Conservation (phyloP, 2,329 filamentous ascomycete species). For the Stagonosporopsis chrysanthemi region DNA sequence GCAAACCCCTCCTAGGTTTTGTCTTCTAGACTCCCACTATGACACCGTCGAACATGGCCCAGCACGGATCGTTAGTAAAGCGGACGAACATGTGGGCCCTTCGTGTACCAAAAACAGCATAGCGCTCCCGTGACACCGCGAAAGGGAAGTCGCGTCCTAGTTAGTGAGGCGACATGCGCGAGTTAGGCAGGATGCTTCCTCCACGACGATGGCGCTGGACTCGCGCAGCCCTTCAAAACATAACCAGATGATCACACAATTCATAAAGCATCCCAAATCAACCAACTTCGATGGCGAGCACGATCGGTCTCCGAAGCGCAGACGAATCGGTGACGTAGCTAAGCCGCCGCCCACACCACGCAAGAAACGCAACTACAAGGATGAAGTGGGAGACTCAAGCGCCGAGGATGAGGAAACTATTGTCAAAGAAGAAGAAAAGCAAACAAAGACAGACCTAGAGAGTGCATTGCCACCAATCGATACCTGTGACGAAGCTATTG, state of each 20-base stretch:
- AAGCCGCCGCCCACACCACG: constrained; percentile 34
- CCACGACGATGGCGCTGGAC: constrained; percentile 47
- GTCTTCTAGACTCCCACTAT: background rate
- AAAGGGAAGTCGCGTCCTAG: constrained; percentile 17
- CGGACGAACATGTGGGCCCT: constrained; percentile 3
- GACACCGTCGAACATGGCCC: background rate
- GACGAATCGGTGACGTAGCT: constrained; percentile 41
- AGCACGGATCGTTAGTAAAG: background rate
- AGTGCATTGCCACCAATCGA: constrained; percentile 71
- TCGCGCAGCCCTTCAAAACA: constrained; percentile 54
- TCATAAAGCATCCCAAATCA: constrained; percentile 54
- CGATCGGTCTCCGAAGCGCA: constrained; percentile 54
- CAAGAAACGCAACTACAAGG: constrained; percentile 26
- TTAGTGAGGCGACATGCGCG: constrained; percentile 6
- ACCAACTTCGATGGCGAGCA: constrained; percentile 53
- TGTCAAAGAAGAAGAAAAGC: constrained; percentile 28
- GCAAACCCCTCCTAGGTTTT: background rate
- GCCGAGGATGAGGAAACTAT: constrained; percentile 49
- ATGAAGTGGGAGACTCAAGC: constrained; percentile 52
- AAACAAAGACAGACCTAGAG: constrained; percentile 71
- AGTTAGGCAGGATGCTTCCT: constrained; percentile 7
- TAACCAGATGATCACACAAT: constrained; percentile 57
- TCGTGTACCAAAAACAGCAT: background rate
- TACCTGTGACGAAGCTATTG: constrained; percentile 74
- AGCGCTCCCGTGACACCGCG: constrained; percentile 24